Evolutionary conservation across 2,329 filamentous ascomycete species (phyloP), one percentile per base, ranked within the genome.

Genomic region (Thielaviopsis punctulata): DNA sequence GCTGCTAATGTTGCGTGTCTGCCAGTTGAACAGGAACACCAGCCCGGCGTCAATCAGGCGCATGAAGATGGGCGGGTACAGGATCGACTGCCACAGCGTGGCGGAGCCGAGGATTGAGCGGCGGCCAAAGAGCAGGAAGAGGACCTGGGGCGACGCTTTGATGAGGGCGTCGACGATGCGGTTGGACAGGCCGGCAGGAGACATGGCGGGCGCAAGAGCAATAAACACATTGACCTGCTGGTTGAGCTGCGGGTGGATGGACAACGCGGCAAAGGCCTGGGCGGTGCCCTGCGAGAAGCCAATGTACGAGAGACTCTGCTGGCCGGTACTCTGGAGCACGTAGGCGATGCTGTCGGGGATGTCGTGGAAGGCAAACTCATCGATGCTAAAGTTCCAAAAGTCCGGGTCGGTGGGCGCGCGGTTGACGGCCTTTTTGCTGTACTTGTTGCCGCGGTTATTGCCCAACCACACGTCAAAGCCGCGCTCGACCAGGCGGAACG

Each of bases 361-460:
- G 64, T 98, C 92, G 64, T 96, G 80, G 61, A 98, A 94, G 47
- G 92, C 92, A 63, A 98, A 98, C 62, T 98, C 86, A 63, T 98
- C 92, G 63, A 98, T 96, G 49, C 87, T 95, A 64, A 98, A 98
- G 65, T 95, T 83, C 92, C 92, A 98, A 65, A 98, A 98, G 13
- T 78, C 73, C 36, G 75, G 69, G 2, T 84, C 82, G 0, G 79
- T 82, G 0, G 92, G 89, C 0, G 86, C 82, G 57, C 73, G 72
- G 55, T 82, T 75, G 49, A 89, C 78, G 2, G 82, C 89, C 68
- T 98, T 98, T 66, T 96, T 98, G 45, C 88, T 95, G 68, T 98
- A 98, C 64, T 98, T 98, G 74, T 98, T 98, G 48, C 92, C 92
- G 33, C 92, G 82, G 62, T 98, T 98, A 66, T 98, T 98, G 49